Evolutionary conservation across 2,329 filamentous ascomycete species (phyloP).

Genomic region (Penicillium sp.): DNA sequence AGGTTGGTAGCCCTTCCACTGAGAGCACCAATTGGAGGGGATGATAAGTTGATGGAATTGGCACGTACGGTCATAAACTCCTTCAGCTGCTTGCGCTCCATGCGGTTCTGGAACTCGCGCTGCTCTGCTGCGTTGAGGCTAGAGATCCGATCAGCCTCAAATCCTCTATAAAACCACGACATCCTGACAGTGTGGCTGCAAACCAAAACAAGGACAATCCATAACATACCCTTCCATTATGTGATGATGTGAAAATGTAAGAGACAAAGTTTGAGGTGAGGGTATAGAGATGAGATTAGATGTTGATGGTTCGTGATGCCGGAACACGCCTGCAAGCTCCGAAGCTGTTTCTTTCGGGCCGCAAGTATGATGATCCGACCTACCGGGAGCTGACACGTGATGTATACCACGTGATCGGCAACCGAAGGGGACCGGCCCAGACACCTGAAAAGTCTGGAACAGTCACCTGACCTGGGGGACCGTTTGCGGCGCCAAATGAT

Average conservation of each 20-base stretch:
- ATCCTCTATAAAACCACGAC: neutral
- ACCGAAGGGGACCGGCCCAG: neutral
- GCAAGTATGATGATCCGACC: slow-evolving; percentile 18
- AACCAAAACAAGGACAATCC: neutral
- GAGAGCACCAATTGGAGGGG: neutral
- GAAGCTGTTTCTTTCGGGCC: slow-evolving; percentile 22
- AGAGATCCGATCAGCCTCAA: neutral
- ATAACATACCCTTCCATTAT: slow-evolving; percentile 38
- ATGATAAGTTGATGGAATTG: neutral
- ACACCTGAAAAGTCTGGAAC: neutral
- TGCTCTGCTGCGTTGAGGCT: slow-evolving; percentile 78
- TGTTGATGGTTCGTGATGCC: neutral
- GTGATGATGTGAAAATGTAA: slow-evolving; percentile 13
- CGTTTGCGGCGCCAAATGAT: neutral
- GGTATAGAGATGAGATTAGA: neutral
- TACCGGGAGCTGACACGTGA: neutral
- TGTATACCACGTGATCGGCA: slow-evolving; percentile 10
- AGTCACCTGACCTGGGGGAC: neutral
- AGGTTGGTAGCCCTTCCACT: neutral
- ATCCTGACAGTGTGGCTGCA: neutral
- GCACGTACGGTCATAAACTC: slow-evolving; percentile 91
- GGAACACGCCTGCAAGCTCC: slow-evolving; percentile 14
- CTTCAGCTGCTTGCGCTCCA: slow-evolving; percentile 98
- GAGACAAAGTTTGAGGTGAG: slow-evolving; percentile 1
- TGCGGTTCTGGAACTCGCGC: slow-evolving; percentile 87